These are phyloP conservation scores for Scolecobasidium constrictum DNA, from an alignment of 2,329 filamentous ascomycete genomes.

Conservation along the genomic window DNA sequence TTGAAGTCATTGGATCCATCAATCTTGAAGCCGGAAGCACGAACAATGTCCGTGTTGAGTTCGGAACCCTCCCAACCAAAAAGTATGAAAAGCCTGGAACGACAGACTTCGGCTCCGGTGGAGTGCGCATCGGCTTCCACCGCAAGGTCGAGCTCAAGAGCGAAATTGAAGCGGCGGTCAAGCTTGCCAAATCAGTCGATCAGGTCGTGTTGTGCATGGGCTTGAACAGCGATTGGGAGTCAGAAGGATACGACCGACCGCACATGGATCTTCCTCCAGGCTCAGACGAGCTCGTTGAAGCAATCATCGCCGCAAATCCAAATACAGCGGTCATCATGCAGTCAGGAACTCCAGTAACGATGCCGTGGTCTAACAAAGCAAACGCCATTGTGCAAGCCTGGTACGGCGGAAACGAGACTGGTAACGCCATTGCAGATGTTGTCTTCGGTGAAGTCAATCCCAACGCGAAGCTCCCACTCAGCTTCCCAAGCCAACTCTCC, in stretches of 20 bases:
- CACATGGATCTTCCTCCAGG: slow-evolving; percentile 57
- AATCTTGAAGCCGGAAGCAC: slow-evolving; percentile 46
- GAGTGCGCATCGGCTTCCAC: slow-evolving; percentile 50
- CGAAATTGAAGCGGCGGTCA: slow-evolving; percentile 55
- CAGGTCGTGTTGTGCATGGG: slow-evolving; percentile 64
- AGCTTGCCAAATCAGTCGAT: slow-evolving; percentile 54
- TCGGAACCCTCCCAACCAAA: slow-evolving; percentile 10
- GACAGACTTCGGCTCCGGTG: not conserved
- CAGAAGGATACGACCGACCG: slow-evolving; percentile 61
- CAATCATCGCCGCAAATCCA: slow-evolving; percentile 55
- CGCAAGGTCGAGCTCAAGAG: slow-evolving; percentile 61
- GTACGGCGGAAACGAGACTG: slow-evolving; percentile 76
- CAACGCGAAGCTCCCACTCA: slow-evolving; percentile 75
- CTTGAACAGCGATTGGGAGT: slow-evolving; percentile 56
- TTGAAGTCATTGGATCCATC: slow-evolving; percentile 48
- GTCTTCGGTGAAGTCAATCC: slow-evolving; percentile 69
- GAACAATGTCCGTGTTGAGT: slow-evolving; percentile 23
- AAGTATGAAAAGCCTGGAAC: not conserved
- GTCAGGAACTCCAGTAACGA: slow-evolving; percentile 61
- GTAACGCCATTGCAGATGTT: slow-evolving; percentile 68
- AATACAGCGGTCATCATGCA: slow-evolving; percentile 54
- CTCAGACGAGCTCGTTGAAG: slow-evolving; percentile 54
- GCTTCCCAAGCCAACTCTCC: slow-evolving; percentile 35
- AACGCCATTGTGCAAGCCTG: slow-evolving; percentile 76
- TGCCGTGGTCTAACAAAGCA: slow-evolving; percentile 64